Conservation (phyloP, 139 green algal species). For the Chlorella sorokiniana region DNA sequence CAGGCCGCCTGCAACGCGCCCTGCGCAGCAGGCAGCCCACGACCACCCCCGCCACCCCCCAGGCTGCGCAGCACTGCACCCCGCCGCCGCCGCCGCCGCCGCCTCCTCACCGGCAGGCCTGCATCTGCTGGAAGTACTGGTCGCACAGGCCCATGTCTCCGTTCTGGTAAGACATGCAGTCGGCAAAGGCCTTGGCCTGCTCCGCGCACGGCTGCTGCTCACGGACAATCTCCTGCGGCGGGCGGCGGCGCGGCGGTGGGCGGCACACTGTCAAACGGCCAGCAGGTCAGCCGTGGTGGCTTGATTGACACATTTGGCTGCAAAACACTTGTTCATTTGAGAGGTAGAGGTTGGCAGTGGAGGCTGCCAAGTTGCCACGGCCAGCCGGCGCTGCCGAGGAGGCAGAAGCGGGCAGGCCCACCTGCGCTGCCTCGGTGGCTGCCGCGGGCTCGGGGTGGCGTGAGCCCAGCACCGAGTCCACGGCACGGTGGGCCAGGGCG, state of each 20-base stretch:
- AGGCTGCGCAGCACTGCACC: no score
- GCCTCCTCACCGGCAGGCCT: constrained; percentile 46
- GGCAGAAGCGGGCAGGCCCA: constrained; percentile 14
- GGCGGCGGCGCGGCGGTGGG: background rate
- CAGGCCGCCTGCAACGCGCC: no score
- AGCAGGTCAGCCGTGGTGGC: background rate
- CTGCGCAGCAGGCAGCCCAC: no score
- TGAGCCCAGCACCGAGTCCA: constrained; percentile 76
- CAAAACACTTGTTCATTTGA: no score
- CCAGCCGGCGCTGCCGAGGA: background rate
- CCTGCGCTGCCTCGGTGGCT: constrained; percentile 41
- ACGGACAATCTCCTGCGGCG: constrained; percentile 30
- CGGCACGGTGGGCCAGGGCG: constrained; percentile 77
- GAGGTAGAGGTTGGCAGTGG: no score
- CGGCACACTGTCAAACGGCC: background rate
- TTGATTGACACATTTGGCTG: no score
- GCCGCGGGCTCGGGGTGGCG: constrained; percentile 55
- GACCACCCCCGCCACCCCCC: no score
- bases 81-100: no score
- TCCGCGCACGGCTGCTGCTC: constrained; percentile 35
- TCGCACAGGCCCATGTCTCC: constrained; percentile 64
- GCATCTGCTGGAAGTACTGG: constrained; percentile 60
- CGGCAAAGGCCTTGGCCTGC: constrained; percentile 81
- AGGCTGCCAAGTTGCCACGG: no score
- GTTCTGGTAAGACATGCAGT: constrained; percentile 82